Base-by-base conservation (phyloP, 2,329 filamentous ascomycete genomes). In the Chlorencoelia australis region DNA sequence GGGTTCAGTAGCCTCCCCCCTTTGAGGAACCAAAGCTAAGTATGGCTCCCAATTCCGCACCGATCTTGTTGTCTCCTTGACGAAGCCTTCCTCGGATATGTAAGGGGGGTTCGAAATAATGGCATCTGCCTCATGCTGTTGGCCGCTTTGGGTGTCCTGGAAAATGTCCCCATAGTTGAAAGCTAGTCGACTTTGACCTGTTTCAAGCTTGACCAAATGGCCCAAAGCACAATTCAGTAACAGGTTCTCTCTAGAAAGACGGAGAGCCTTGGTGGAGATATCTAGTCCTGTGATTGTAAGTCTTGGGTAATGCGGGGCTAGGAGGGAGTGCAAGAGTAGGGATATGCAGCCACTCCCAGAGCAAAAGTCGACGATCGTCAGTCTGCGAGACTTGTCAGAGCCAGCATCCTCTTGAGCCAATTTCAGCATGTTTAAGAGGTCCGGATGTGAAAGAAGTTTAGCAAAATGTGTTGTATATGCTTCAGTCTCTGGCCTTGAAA, bases 91-190 rank as follows among this genome's bases (percentile, higher is more conserved):
- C 3, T 57, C 45, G 2, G 87, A 93, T 33, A 96, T 79, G 56
- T 96, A 96, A 1, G 91, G 91, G 11, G 91, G 91, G 52, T 98
- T 98, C 2, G 82, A 82, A 22, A 91, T 72, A 2, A 98, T 60
- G 4, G 96, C 61, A 40, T 57, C 51, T 13, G 33, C 22, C 4
- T 3, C 15, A 26, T 28, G 3, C 16, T 38, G 6, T 20, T 17
- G 14, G 4, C 18, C n/a, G n/a, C n/a, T n/a, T n/a, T n/a, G n/a
- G n/a, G n/a, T n/a, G n/a, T n/a, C n/a, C n/a, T n/a, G n/a, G 11
- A 38, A 30, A 9, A 38, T 15, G 25, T 38, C 14, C 11, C 19
- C n/a, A 17, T 20, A 19, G 18, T 41, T 11, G 16, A 38, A 33
- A 13, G 8, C n/a, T 4, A 33, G 18, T 22, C 17, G 30, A 18